Conservation (phyloP, 306 rosid species). For the Prunus mira region DNA sequence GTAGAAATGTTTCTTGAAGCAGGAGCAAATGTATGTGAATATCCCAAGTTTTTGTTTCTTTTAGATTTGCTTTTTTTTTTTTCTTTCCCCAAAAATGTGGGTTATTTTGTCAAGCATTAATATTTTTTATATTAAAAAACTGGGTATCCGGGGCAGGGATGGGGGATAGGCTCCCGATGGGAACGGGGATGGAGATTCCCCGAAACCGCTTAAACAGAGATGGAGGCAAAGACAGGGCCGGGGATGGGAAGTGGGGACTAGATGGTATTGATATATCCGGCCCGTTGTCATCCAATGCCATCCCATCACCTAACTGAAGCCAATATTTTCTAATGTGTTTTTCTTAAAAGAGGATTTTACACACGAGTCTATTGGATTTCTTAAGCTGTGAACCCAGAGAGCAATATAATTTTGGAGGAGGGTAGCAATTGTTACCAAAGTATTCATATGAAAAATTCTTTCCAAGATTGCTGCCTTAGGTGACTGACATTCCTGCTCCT, state of each 20-base stretch:
- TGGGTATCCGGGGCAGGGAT: no score
- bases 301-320: no score
- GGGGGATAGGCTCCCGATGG: no score
- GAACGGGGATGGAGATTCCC: accelerated
- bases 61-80: neutral
- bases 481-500: neutral
- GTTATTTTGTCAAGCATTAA: conserved; percentile 52
- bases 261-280: accelerated
- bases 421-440: neutral
- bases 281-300: no score
- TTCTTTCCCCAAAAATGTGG: neutral
- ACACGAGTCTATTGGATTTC: neutral
- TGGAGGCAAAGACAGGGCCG: accelerated
- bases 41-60: conserved; percentile 5
- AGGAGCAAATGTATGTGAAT: conserved; percentile 74
- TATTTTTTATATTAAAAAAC: conserved; percentile 29
- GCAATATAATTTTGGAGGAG: neutral
- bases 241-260: accelerated
- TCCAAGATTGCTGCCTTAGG: neutral
- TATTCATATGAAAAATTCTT: neutral
- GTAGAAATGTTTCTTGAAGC: conserved; percentile 67
- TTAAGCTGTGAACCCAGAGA: neutral
- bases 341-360: no score
- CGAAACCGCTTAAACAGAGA: accelerated
- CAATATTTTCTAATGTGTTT: no score